These are phyloP conservation scores for Saccharomyces uvarum DNA, from an alignment of 1,139 yeast genomes.

Conservation along the genomic window DNA sequence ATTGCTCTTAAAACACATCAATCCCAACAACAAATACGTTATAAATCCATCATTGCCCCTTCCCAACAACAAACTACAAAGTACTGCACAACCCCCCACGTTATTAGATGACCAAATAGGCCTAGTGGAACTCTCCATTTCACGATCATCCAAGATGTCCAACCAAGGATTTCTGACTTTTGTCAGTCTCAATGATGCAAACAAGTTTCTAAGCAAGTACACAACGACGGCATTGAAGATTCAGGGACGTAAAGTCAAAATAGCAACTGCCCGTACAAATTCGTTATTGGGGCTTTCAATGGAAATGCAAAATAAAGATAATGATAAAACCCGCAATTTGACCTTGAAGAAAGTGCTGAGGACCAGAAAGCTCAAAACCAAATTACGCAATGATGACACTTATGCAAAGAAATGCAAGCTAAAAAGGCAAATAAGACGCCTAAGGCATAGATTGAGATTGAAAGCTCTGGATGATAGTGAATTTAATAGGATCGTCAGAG, in stretches of 20 bases:
- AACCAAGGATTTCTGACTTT: slow-evolving; percentile 88
- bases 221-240: slow-evolving; percentile 37
- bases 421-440: slow-evolving; percentile 23
- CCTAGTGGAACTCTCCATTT: slow-evolving; percentile 19
- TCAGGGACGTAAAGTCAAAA: slow-evolving; percentile 49
- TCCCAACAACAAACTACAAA: slow-evolving; percentile 10
- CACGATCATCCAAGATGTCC: slow-evolving; percentile 38
- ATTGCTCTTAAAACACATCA: slow-evolving; percentile 15
- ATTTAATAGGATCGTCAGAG: slow-evolving; percentile 9
- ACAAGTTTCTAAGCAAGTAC: slow-evolving; percentile 41
- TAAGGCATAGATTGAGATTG: slow-evolving; percentile 18
- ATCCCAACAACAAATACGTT: slow-evolving; percentile 16
- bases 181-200: slow-evolving; percentile 39
- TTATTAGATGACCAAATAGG: slow-evolving; percentile 17
- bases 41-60: slow-evolving; percentile 9
- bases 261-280: slow-evolving; percentile 36
- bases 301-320: neutral
- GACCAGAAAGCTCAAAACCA: slow-evolving; percentile 13
- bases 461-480: slow-evolving; percentile 16
- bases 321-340: slow-evolving; percentile 10
- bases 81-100: neutral
- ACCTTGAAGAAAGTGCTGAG: slow-evolving; percentile 15
- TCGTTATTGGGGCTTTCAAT: slow-evolving; percentile 24
- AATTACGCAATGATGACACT: slow-evolving; percentile 11
- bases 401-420: slow-evolving; percentile 15